phyloP scores from a whole-genome alignment of 2,329 filamentous ascomycete genomes.

The Colletotrichum lupini region DNA sequence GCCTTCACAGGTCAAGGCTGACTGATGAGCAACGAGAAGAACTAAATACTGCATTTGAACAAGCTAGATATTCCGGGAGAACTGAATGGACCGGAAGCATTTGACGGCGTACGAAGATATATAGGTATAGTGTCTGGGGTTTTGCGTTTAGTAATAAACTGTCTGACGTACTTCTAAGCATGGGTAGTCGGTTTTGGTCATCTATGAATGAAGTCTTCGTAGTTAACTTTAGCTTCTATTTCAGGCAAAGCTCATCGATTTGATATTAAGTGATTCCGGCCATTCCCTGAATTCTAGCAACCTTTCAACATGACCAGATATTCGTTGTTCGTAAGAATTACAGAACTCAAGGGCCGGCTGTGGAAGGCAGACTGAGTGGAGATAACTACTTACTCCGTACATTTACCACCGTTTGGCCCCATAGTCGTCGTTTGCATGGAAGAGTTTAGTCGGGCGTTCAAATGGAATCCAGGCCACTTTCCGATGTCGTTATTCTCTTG shows the following conservation, averaged over 20 bases:
- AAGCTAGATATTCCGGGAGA: neutral
- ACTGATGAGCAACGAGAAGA: neutral
- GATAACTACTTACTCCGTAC: neutral
- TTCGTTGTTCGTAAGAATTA: neutral
- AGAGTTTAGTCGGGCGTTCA: neutral
- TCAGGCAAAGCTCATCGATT: no score
- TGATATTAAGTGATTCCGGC: no score
- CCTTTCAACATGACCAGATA: no score
- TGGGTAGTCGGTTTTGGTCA: no score
- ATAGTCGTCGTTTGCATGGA: neutral
- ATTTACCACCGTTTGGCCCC: neutral
- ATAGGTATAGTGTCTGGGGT: no score
- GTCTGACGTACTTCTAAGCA: no score
- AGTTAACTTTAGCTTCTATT: no score
- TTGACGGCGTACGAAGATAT: neutral
- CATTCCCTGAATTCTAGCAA: no score
- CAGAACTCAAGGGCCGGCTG: neutral
- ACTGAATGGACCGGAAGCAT: neutral
- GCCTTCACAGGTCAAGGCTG: conserved; percentile 2
- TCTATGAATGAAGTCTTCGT: no score
- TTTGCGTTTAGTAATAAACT: neutral
- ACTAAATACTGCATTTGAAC: neutral
- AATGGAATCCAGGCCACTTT: neutral
- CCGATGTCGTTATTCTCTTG: no score
- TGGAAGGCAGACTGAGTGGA: neutral